phyloP scores from a whole-genome alignment of 345 rosid genomes.

The Camelina hispida region DNA sequence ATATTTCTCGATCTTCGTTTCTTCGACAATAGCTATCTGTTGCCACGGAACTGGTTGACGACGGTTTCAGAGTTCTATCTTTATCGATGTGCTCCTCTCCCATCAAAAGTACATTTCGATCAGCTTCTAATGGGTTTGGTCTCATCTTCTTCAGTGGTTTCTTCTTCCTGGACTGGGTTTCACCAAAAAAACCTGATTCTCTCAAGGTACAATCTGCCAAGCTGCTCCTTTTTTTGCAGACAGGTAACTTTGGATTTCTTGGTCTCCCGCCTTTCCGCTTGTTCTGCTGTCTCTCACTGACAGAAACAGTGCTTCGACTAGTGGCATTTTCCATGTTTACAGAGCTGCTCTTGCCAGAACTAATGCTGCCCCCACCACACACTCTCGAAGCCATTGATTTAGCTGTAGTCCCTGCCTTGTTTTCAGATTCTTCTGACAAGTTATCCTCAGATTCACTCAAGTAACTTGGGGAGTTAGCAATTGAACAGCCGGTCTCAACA shows the following conservation, averaged over 20 bases:
- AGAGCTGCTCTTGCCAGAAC: slow-evolving; percentile 40
- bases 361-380: slow-evolving; percentile 46
- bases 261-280: slow-evolving; percentile 44
- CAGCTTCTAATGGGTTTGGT: slow-evolving; percentile 45
- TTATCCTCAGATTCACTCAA: slow-evolving; percentile 52
- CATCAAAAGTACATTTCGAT: slow-evolving; percentile 39
- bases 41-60: slow-evolving; percentile 50
- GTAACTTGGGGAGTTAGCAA: slow-evolving; percentile 41
- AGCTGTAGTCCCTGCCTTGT: slow-evolving; percentile 50
- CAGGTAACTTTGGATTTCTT: slow-evolving; percentile 41
- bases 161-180: slow-evolving; percentile 39
- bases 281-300: slow-evolving; percentile 38
- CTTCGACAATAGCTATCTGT: slow-evolving; percentile 47
- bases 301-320: slow-evolving; percentile 27
- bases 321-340: slow-evolving; percentile 35
- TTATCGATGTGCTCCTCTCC: slow-evolving; percentile 39
- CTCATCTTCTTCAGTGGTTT: slow-evolving; percentile 43
- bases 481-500: slow-evolving; percentile 40
- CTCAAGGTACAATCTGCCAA: slow-evolving; percentile 45
- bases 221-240: slow-evolving; percentile 38
- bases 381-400: slow-evolving; percentile 44
- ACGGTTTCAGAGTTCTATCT: slow-evolving; percentile 45
- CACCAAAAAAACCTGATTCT: slow-evolving; percentile 51
- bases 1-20: slow-evolving; percentile 45
- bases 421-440: slow-evolving; percentile 50